Evolutionary conservation across 2,329 filamentous ascomycete species (phyloP).

Genomic region (Rhynchosporium graminicola): DNA sequence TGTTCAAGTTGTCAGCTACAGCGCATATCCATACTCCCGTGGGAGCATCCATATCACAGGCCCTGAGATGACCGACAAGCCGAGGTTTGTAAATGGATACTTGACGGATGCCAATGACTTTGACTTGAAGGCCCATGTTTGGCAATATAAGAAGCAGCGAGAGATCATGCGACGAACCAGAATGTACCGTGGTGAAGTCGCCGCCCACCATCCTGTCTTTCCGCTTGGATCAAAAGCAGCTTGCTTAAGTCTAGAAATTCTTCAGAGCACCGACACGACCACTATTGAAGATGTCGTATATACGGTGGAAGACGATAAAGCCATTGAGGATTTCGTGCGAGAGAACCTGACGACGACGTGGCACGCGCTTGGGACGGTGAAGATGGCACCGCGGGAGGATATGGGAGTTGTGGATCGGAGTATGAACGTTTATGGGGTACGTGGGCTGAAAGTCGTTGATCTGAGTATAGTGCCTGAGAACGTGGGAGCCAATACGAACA

Average conservation of each 20-base stretch:
- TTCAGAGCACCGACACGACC: neutral
- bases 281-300: conserved; percentile 41
- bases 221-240: conserved; percentile 44
- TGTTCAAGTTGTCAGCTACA: conserved; percentile 42
- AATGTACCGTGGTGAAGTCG: conserved; percentile 49
- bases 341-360: conserved; percentile 42
- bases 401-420: conserved; percentile 42
- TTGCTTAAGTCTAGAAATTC: conserved; percentile 23
- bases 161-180: conserved; percentile 58
- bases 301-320: conserved; percentile 32
- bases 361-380: conserved; percentile 44
- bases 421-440: conserved; percentile 42
- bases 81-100: conserved; percentile 58
- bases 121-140: conserved; percentile 51
- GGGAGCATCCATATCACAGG: conserved; percentile 59
- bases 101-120: conserved; percentile 55
- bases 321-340: conserved; percentile 45
- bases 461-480: conserved; percentile 43
- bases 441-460: conserved; percentile 45
- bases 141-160: conserved; percentile 63
- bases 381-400: conserved; percentile 41
- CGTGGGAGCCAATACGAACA: conserved; percentile 47
- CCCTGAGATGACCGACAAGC: conserved; percentile 42
- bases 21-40: conserved; percentile 59
- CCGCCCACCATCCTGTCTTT: conserved; percentile 46